A percentile compares a stretch with the other conserved stretches of the same genome.
Conservation (phyloP, 805 yeast genomes). For the Isabelozyma pseudorhagii region DNA sequence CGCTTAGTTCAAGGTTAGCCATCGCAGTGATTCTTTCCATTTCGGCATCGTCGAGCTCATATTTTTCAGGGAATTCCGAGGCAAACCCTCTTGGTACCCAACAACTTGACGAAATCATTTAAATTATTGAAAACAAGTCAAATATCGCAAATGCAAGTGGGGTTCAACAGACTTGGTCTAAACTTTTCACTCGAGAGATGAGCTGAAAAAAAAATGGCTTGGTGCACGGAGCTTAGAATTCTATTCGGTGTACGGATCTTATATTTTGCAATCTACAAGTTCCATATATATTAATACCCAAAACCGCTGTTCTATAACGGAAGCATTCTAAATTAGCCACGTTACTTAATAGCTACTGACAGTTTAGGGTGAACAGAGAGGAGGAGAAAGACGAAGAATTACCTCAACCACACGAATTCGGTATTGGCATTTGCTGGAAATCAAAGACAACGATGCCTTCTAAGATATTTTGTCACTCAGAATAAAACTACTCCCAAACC, state of each 20-base stretch:
- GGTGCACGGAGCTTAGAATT: not conserved
- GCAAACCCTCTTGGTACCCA: slow-evolving; percentile 98
- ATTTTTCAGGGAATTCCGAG: slow-evolving; percentile 85
- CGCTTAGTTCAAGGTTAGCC: slow-evolving; percentile 79
- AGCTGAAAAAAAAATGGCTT: not conserved
- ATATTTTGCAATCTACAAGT: not conserved
- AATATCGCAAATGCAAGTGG: no score
- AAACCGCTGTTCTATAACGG: no score
- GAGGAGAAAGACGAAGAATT: no score
- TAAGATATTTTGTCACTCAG: slow-evolving; percentile 17
- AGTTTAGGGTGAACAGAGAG: no score
- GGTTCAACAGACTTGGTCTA: not conserved
- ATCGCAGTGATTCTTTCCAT: slow-evolving; percentile 84
- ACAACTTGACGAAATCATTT: slow-evolving; percentile 84
- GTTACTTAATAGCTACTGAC: no score
- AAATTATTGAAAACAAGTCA: not conserved
- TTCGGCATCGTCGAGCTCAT: slow-evolving; percentile 87
- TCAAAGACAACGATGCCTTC: not conserved
- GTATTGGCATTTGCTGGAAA: no score
- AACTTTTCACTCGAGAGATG: not conserved
- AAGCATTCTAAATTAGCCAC: no score
- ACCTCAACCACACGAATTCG: no score
- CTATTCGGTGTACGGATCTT: not conserved
- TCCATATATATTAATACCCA: not conserved
- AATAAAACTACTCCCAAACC: slow-evolving; percentile 91